phyloP scores from a whole-genome alignment of 495 filamentous ascomycete genomes.

The Sabuloglossum arenarium region DNA sequence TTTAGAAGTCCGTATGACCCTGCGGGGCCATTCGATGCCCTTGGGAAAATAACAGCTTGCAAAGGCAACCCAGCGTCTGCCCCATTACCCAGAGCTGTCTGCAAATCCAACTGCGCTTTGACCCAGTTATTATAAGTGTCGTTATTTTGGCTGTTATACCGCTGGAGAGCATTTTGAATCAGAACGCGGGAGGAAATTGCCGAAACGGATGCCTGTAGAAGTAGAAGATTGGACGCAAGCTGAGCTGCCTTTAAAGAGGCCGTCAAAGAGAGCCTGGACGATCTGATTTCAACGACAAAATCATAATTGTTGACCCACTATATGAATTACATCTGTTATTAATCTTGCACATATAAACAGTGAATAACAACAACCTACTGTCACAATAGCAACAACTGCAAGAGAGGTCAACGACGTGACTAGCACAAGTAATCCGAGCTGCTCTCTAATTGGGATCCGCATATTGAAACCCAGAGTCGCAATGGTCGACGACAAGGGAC shows the following conservation, averaged over 20 bases:
- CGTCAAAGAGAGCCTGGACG: conserved; percentile 43
- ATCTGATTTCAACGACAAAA: conserved; percentile 43
- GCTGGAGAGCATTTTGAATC: conserved; percentile 37
- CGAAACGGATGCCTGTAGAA: conserved; percentile 47
- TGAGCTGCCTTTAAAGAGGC: conserved; percentile 72
- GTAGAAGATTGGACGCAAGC: conserved; percentile 49
- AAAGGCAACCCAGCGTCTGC: conserved; percentile 32
- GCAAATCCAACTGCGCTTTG: conserved; percentile 32
- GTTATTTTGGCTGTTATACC: conserved; percentile 38
- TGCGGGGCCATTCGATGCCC: conserved; percentile 31
- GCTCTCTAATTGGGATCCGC: conserved; percentile 67
- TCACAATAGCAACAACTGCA: conserved; percentile 40
- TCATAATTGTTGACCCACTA: conserved; percentile 54
- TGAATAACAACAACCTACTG: conserved; percentile 20
- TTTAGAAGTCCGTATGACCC: conserved; percentile 31
- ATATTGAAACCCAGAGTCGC: conserved; percentile 19
- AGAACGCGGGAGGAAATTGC: conserved; percentile 46
- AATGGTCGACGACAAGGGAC: background rate
- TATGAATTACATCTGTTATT: background rate
- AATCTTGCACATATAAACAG: background rate
- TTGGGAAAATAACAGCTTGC: conserved; percentile 45
- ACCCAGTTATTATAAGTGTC: conserved; percentile 31
- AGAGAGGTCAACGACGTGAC: conserved; percentile 46
- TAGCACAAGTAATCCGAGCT: conserved; percentile 56
- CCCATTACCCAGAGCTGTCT: conserved; percentile 31